Base-by-base conservation (phyloP, 257 asterid species). In the Striga asiatica region DNA sequence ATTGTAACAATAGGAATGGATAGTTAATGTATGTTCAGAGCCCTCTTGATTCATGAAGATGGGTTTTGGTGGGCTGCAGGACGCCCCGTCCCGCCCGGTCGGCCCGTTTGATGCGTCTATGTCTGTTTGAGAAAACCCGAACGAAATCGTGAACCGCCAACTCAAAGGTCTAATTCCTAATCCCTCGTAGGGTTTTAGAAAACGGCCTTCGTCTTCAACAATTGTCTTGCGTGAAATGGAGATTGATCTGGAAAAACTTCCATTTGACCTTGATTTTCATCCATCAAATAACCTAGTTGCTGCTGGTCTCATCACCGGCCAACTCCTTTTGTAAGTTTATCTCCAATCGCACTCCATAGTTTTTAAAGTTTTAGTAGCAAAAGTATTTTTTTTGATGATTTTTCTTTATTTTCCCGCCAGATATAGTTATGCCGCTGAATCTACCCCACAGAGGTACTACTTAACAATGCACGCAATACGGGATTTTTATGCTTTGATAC, bases 261-360 rank as follows among this genome's bases (percentile, higher is more conserved):
- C 93, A 17, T 85, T 89, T 61, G 96, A 89, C 75, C 67, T 89
- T 11, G 95, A 83, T 71, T 89, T 89, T 69, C 97, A 89, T 61
- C 94, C 97, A 16, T 83, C 86, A 18, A 56, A 53, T 12, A 72
- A 85, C 51, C 64, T 89, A 3, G 93, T 89, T 18, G 93, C 95
- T 22, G 68, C 95, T 19, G 94, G 94, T 31, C 85, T 85, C 65
- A 85, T 89, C 69, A 72, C 80, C 10, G 97, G 97, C 28, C 71
- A 78, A 32, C 80, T 89, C 51, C 74, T 74, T 19, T 12, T 89
- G 95, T 88, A 78, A 73, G 78, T 71, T 58, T 59, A 32, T 5
- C 71, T 58, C 14, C 28, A 6, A 41, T 42, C 6, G 13, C 51
- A 11, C 21, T 6, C 13, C 39, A 8, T 17, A 9, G 2, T 48